A percentile compares a stretch with the other conserved stretches of the same genome.
These are phyloP conservation scores for Lycium barbarum DNA, from an alignment of 257 asterid species.

Conservation along the genomic window DNA sequence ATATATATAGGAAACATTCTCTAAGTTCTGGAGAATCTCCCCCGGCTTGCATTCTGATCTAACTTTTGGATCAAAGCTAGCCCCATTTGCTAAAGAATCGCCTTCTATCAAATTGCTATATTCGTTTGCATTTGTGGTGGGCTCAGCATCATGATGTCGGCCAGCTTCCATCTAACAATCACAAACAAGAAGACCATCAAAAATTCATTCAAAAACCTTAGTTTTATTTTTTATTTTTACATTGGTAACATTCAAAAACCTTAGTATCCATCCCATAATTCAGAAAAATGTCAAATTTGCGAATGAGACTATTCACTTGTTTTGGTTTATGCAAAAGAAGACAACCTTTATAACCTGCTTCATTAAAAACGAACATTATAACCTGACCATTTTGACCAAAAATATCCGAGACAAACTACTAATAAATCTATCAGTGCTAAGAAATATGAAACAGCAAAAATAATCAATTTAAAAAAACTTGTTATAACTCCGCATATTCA, in stretches of 20 bases:
- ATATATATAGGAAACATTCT: conserved; percentile 66
- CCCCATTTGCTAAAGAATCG: conserved; percentile 41
- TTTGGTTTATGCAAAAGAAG: conserved; percentile 8
- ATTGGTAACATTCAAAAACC: conserved; percentile 4
- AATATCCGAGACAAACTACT: neutral
- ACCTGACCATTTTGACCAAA: neutral
- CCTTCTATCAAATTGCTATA: conserved; percentile 40
- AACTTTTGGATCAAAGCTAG: conserved; percentile 43
- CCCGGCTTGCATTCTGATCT: conserved; percentile 53
- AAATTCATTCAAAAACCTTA: conserved; percentile 20
- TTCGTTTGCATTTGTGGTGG: conserved; percentile 36
- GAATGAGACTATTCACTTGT: conserved; percentile 5
- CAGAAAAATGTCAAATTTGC: conserved; percentile 4
- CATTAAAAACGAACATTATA: neutral
- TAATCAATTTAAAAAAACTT: neutral
- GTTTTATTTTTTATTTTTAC: too few relatives aligned
- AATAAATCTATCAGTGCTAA: neutral
- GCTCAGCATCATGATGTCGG: conserved; percentile 49
- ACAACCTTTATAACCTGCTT: conserved; percentile 1
- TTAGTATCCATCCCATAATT: neutral
- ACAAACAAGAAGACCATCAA: conserved; percentile 27
- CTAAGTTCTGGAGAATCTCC: conserved; percentile 62
- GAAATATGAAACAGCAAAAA: neutral
- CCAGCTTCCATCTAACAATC: conserved; percentile 72
- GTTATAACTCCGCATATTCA: neutral